Evolutionary conservation across 805 yeast genomes (phyloP).

Genomic region (Candida sphagnicola): DNA sequence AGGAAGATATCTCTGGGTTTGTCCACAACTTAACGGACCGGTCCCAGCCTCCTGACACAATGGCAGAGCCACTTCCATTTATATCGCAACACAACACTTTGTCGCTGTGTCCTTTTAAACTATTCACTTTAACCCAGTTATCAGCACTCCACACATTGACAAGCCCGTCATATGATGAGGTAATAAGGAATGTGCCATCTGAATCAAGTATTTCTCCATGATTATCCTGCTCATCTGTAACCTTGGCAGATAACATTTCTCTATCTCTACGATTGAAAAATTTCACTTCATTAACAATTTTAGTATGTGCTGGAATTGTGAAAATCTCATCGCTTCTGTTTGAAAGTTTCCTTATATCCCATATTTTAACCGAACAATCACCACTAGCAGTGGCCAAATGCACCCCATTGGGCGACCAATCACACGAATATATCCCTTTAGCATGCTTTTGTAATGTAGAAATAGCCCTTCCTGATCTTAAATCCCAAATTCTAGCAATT

Average conservation of each 20-base stretch:
- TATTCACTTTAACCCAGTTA: conserved; percentile 58
- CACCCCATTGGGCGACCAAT: conserved; percentile 74
- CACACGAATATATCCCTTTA: conserved; percentile 63
- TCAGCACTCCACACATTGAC: conserved; percentile 62
- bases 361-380: conserved; percentile 72
- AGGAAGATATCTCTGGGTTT: too few relatives aligned
- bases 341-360: conserved; percentile 67
- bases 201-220: conserved; percentile 25
- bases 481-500: conserved; percentile 75
- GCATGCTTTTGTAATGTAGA: conserved; percentile 63
- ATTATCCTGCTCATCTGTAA: conserved; percentile 25
- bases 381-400: conserved; percentile 81
- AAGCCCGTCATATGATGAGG: conserved; percentile 69
- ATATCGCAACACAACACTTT: conserved; percentile 72
- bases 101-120: conserved; percentile 56
- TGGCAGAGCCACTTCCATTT: conserved; percentile 30
- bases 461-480: conserved; percentile 69
- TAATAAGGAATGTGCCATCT: conserved; percentile 47
- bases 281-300: conserved; percentile 61
- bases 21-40: conserved; percentile 67
- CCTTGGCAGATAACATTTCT: conserved; percentile 14
- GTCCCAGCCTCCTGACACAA: conserved; percentile 82
- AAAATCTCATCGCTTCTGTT: conserved; percentile 29
- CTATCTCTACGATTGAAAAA: conserved; percentile 35
- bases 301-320: conserved; percentile 72